Conservation (phyloP, 2,329 filamentous ascomycete genomes). For the Aureobasidium namibiae region DNA sequence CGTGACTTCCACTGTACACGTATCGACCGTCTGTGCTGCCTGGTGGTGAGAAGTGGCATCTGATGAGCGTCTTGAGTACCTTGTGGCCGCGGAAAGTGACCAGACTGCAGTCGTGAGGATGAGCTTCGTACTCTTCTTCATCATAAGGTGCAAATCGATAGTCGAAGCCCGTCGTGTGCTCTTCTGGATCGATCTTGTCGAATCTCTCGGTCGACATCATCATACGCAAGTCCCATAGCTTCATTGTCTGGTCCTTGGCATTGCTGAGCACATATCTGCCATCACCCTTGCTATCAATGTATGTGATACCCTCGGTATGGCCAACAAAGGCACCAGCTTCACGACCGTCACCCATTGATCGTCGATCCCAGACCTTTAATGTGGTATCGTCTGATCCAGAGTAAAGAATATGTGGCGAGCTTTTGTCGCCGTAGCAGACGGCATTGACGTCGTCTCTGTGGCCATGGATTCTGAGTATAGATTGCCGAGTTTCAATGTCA, state of each 20-base stretch:
- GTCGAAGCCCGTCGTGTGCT: constrained; percentile 59
- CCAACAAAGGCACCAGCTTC: constrained; percentile 58
- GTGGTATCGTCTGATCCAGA: constrained; percentile 92
- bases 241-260: constrained; percentile 93
- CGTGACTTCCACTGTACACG: constrained; percentile 84
- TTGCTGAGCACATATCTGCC: constrained; percentile 87
- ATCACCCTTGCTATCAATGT: constrained; percentile 75
- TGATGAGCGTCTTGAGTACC: constrained; percentile 81
- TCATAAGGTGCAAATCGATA: constrained; percentile 64
- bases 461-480: constrained; percentile 66
- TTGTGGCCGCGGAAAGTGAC: constrained; percentile 90
- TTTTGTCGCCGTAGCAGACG: constrained; percentile 85
- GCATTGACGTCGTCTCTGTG: constrained; percentile 91
- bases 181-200: constrained; percentile 46
- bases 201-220: constrained; percentile 68
- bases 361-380: constrained; percentile 91
- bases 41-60: constrained; percentile 90
- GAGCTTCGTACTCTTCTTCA: constrained; percentile 57
- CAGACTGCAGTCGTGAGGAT: constrained; percentile 80
- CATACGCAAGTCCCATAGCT: constrained; percentile 90
- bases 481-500: constrained; percentile 73
- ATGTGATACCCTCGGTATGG: constrained; percentile 57
- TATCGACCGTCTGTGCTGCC: constrained; percentile 81
- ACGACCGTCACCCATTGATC: constrained; percentile 55
- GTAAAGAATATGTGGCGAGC: constrained; percentile 87